Conservation (phyloP, 169 alveolate species). For the Eimeria brunetti region DNA sequence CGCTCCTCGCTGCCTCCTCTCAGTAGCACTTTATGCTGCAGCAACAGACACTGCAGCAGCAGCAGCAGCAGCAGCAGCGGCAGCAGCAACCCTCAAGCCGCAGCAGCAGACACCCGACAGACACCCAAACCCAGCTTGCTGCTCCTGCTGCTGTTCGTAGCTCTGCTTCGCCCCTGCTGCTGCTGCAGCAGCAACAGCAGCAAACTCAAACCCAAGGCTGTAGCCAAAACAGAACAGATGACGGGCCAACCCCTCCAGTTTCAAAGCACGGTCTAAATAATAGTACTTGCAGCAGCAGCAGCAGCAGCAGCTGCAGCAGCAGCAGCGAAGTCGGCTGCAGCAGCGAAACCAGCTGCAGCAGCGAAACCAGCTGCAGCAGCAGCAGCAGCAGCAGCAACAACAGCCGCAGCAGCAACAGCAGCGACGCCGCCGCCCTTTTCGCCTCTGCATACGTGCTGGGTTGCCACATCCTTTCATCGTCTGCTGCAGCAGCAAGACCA, state of each 20-base stretch:
- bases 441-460: background rate
- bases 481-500: too few species aligned
- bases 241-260: too few species aligned
- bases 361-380: background rate
- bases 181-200: background rate
- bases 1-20: background rate
- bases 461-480: background rate
- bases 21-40: background rate
- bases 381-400: background rate
- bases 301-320: too few species aligned
- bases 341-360: background rate
- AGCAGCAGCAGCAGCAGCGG: background rate
- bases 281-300: too few species aligned
- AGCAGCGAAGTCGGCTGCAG: too few species aligned
- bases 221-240: too few species aligned
- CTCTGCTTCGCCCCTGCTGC: background rate
- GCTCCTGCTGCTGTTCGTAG: background rate
- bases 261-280: too few species aligned
- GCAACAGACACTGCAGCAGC: background rate
- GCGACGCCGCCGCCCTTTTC: background rate
- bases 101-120: background rate
- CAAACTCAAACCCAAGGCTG: too few species aligned
- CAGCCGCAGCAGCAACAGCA: background rate
- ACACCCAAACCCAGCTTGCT: background rate
- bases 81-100: background rate